phyloP scores from a whole-genome alignment of 345 rosid species.

The Pseudoturritis turrita region DNA sequence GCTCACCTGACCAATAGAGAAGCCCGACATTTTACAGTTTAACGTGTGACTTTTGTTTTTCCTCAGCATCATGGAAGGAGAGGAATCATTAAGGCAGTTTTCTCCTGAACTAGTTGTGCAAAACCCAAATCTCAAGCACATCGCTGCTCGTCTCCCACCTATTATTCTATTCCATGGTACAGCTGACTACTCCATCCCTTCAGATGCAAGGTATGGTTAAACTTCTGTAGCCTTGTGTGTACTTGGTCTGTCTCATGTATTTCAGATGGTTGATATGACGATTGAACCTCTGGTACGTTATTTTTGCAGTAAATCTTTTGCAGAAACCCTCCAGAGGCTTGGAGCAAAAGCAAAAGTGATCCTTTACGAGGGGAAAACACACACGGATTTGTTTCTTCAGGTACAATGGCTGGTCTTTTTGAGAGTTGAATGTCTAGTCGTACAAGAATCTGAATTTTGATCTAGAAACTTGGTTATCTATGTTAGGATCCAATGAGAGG shows the following conservation, averaged over 20 bases:
- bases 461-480: not conserved
- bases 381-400: conserved; percentile 97
- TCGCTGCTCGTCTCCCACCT: conserved; percentile 72
- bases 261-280: conserved; percentile 5
- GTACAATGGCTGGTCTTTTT: conserved; percentile 28
- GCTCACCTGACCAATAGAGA: not conserved
- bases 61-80: conserved; percentile 94
- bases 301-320: conserved; percentile 66
- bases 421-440: not conserved
- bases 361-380: conserved; percentile 83
- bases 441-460: conserved; percentile 1
- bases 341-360: conserved; percentile 75
- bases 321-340: conserved; percentile 60
- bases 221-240: not conserved
- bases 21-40: not conserved
- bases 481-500: conserved; percentile 98
- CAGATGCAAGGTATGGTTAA: conserved; percentile 69
- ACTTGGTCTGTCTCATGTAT: not conserved
- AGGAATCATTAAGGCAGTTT: conserved; percentile 62
- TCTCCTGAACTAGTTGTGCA: conserved; percentile 83
- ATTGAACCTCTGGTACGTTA: not conserved
- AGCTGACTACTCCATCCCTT: conserved; percentile 89
- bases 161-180: conserved; percentile 86
- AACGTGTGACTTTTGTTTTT: conserved; percentile 6
- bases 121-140: conserved; percentile 50